Base-by-base conservation (phyloP, 2,329 filamentous ascomycete species). In the Alternaria sp. region DNA sequence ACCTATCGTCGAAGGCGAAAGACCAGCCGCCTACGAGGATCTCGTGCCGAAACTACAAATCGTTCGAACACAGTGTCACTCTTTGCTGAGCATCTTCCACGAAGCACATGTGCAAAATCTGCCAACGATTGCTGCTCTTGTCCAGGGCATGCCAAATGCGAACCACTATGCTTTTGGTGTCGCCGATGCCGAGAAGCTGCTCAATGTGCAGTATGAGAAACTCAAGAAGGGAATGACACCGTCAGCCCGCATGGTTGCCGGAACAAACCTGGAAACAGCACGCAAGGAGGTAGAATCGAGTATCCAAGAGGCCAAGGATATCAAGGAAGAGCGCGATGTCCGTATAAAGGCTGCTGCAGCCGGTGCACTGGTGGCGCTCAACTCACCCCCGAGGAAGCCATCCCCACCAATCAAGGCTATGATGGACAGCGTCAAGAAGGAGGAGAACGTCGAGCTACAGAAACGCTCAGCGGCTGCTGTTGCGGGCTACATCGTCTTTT, bases 391-490 rank as follows among this genome's bases (percentile, higher is more conserved):
- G 0, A 98, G 97, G 86, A 98, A 97, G 77, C 93, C 94, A 10
- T 93, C 92, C 63, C 87, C 90, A 18, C 88, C 97, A 12, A 99
- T 99, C 81, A 97, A 97, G 80, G 92, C 90, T 3, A 92, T 99
- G 79, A 99, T 99, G 95, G 95, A 99, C 78, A 98, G 94, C 73
- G 87, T 99, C 74, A 99, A 98, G 80, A 90, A 89, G 38, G 96
- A 99, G 76, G 95, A 97, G 71, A 98, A 96, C 72, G 81, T 90
- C 28, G 92, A 95, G 67, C 84, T 99, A 2, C 95, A 99, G 77
- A 88, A 87, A 69, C 91, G 94, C 25, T 97, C 94, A 28, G 92
- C 94, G 2, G 88, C 87, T 14, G 94, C 93, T 3, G 91, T 99
- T 54, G 92, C 93, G 6, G 87, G 86, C 40, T 87, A 98, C 20